Evolutionary conservation across 805 yeast genomes (phyloP), one percentile per base, ranked within the genome.

Genomic region (Danielozyma ontarioensis): DNA sequence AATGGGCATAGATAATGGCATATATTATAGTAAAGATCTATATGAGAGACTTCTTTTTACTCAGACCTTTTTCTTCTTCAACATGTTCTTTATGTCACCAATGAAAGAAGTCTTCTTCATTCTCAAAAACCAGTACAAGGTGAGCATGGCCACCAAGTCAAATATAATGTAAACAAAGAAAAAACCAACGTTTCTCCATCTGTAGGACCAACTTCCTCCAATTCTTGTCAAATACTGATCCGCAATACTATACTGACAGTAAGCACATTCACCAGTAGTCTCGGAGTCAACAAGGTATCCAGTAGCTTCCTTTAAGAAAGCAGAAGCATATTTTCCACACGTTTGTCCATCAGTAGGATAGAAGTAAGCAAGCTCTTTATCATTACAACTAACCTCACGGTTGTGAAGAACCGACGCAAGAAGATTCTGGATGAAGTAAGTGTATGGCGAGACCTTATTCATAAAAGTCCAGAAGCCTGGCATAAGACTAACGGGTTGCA

Each of bases 141-240:
- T 46, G 28, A 62, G 52, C 69, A 70, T 64, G 8, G 66, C 71
- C 35, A 44, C 41, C 22, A 70, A 36, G 44, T 80, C 78, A 65
- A 79, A 76, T 25, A 60, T 39, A 33, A 76, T 67, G 59, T 70
- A 80, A 27, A 64, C 78, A 67, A 76, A 72, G 47, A 68, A 66
- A 45, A 80, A 64, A 16, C 87, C 86, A 40, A 80, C 59, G 42
- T 80, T 76, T 59, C 86, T 72, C 86, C 86, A 81, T 26, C 77
- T 59, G 37, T 72, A 48, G 28, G 53, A 35, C 55, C 62, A 78
- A n/a, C 57, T 50, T 32, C 74, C 62, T 38, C 65, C 62, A 31
- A 72, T 58, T 15, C 61, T 55, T 0, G 42, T 35, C 44, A 81
- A 59, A 41, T 62, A 75, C 19, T 68, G 64, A 46, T 74, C 78